phyloP scores from a whole-genome alignment of 192 early-diverging fungal species.

The Jimgerdemannia flammicorona region DNA sequence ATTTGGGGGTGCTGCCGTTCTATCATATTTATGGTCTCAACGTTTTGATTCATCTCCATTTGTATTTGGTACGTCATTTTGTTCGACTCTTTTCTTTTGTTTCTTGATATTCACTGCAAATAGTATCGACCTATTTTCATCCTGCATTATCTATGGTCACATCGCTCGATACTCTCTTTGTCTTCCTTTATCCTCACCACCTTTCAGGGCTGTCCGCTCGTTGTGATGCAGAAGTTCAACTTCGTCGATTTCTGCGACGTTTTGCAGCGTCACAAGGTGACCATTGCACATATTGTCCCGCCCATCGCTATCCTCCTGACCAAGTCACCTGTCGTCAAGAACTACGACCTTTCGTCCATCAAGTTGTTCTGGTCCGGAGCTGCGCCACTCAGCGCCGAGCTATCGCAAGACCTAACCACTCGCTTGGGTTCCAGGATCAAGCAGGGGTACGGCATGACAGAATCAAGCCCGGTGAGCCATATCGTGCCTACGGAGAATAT shows the following conservation, averaged over 20 bases:
- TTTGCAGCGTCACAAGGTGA: slow-evolving; percentile 70
- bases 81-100: neutral
- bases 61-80: slow-evolving; percentile 12
- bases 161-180: neutral
- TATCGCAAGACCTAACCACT: slow-evolving; percentile 30
- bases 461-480: slow-evolving; percentile 52
- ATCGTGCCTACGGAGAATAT: slow-evolving; percentile 26
- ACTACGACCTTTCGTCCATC: slow-evolving; percentile 58
- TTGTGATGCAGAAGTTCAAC: slow-evolving; percentile 64
- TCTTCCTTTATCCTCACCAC: neutral
- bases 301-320: slow-evolving; percentile 66
- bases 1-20: slow-evolving; percentile 26
- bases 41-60: slow-evolving; percentile 7
- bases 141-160: neutral
- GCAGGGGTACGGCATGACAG: slow-evolving; percentile 75
- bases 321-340: slow-evolving; percentile 59
- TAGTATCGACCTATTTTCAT: neutral
- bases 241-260: slow-evolving; percentile 55
- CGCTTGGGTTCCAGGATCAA: slow-evolving; percentile 33
- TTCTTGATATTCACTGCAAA: no score
- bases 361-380: slow-evolving; percentile 53
- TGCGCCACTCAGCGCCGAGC: slow-evolving; percentile 60
- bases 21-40: slow-evolving; percentile 27
- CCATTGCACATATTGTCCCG: slow-evolving; percentile 74
- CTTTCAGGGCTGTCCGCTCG: slow-evolving; percentile 32